phyloP scores from a whole-genome alignment of 1,139 yeast species.

The Hansenula lynferdii region DNA sequence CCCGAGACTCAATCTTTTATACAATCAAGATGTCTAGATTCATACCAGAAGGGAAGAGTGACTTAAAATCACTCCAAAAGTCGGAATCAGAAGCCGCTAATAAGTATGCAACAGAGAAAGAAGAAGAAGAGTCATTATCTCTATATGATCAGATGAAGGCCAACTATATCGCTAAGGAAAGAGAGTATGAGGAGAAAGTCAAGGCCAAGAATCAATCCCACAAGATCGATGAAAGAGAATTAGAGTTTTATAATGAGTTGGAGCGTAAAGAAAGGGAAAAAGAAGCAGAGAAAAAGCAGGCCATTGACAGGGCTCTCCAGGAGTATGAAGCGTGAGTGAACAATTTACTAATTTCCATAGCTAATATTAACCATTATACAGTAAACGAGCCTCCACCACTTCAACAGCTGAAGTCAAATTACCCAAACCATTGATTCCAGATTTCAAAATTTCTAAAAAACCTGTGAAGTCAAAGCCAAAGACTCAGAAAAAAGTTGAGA shows the following conservation, averaged over 20 bases:
- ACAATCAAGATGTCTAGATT: slow-evolving; percentile 19
- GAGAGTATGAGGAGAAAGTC: slow-evolving; percentile 19
- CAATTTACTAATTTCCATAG: background rate
- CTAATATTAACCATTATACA: slow-evolving; percentile 1
- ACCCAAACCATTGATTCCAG: background rate
- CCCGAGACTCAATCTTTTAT: too few relatives aligned
- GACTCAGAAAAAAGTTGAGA: background rate
- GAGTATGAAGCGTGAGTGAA: slow-evolving; percentile 16
- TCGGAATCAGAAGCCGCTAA: slow-evolving; percentile 13
- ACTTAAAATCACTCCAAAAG: slow-evolving; percentile 13
- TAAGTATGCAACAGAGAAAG: slow-evolving; percentile 14
- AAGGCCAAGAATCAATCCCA: slow-evolving; percentile 15
- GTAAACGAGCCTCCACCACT: background rate
- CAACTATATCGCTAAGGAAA: slow-evolving; percentile 19
- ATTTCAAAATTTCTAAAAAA: background rate
- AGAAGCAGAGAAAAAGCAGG: slow-evolving; percentile 12
- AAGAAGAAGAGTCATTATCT: slow-evolving; percentile 18
- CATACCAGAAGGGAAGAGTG: slow-evolving; percentile 22
- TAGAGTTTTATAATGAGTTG: slow-evolving; percentile 12
- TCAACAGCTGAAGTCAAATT: background rate
- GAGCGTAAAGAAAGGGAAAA: slow-evolving; percentile 6
- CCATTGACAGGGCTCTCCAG: slow-evolving; percentile 13
- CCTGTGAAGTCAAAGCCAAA: background rate
- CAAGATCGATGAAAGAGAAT: slow-evolving; percentile 16
- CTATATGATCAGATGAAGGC: slow-evolving; percentile 22